Evolutionary conservation across 139 green algal species (phyloP), one percentile per base, ranked within the genome.

Genomic region (Eudorina sp.): DNA sequence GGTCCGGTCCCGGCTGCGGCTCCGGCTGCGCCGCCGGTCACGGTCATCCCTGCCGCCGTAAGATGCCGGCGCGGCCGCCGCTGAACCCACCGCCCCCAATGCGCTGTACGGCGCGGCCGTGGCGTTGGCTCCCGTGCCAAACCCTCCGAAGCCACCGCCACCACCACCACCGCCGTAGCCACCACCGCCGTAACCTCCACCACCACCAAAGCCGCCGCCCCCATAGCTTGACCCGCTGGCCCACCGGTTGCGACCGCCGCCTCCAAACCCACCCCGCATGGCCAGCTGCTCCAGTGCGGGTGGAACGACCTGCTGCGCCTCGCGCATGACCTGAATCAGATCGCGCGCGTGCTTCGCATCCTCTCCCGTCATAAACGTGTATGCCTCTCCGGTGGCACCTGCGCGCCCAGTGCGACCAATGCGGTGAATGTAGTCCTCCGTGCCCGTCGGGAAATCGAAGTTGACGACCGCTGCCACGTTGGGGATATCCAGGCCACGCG

Each of bases 401-500:
- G 96, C 96, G 46, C 96, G 94, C 31, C 96, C 97, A 34, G 97
- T 99, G 45, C 97, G 94, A 29, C 97, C 96, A 70, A 98, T 97
- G 86, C 96, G 93, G 72, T 98, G 96, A 14, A 98, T 93, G 84
- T 98, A 98, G 91, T 98, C 96, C 92, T 98, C 95, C 25, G 95
- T 88, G 60, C 94, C 93, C 16, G 92, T 94, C 51, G 95, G 96
- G 75, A 98, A 95, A 86, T 98, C 95, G 58, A 96, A 98, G 92
- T 99, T 99, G 85, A 99, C 73, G 11, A 99, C 97, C 2, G 90
- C 89, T 8, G 53, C 88, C 13, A 98, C 96, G 85, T 98, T 94
- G 68, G 94, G 95, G n/a, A 99, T 92, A 85, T 99, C 96, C 58
- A 99, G 94, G 1, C 98, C 98, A 53, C 98, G 95, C 0, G 98